phyloP scores from a whole-genome alignment of 345 rosid genomes.

The Barbarea vulgaris region DNA sequence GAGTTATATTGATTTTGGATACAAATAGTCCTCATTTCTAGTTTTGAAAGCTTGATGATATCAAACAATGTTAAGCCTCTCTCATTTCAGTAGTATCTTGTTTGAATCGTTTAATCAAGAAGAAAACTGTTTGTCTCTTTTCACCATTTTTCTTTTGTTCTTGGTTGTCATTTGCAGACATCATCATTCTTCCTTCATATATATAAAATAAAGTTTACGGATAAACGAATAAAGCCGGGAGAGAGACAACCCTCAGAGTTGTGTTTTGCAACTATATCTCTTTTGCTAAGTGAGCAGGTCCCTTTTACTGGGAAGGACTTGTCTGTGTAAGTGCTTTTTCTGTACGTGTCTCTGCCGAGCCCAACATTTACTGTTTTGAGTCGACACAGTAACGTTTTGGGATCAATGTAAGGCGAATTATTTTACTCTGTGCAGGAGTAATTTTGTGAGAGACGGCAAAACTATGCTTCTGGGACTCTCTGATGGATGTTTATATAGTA shows the following conservation, averaged over 20 bases:
- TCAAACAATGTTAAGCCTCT: not conserved
- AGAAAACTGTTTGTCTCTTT: not conserved
- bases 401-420: conserved; percentile 14
- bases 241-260: conserved; percentile 78
- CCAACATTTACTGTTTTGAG: conserved; percentile 2
- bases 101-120: not conserved
- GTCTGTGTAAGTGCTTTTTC: conserved; percentile 65
- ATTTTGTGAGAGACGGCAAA: conserved; percentile 74
- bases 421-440: conserved; percentile 64
- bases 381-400: not conserved
- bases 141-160: not conserved
- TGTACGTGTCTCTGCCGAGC: conserved; percentile 23
- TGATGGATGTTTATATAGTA: conserved; percentile 73
- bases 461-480: conserved; percentile 90
- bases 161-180: conserved; percentile 63
- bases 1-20: not conserved
- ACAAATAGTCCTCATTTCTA: not conserved
- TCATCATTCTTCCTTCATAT: conserved; percentile 81
- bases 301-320: conserved; percentile 72
- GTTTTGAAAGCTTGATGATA: not conserved
- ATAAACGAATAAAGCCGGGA: conserved; percentile 63
- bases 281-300: conserved; percentile 80
- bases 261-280: conserved; percentile 63
- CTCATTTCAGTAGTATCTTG: not conserved
- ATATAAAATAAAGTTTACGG: conserved; percentile 79